These are phyloP conservation scores for Alternaria metachromatica DNA, from an alignment of 2,329 filamentous ascomycete genomes.

Conservation along the genomic window DNA sequence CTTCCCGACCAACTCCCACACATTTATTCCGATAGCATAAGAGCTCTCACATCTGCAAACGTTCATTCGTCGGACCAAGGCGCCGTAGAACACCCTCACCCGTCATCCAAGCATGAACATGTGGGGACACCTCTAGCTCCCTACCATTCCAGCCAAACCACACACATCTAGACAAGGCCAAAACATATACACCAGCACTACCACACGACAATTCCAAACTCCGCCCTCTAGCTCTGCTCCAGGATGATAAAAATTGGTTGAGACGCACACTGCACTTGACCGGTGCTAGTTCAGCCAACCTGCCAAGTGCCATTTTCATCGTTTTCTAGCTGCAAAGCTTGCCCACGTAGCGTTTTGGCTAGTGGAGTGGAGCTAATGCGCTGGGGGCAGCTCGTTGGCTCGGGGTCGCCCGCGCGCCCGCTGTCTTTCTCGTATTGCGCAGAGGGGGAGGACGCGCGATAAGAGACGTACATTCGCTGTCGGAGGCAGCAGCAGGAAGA, in stretches of 20 bases:
- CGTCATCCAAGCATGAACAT: neutral
- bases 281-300: neutral
- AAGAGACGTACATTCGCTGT: neutral
- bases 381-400: neutral
- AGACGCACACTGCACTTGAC: neutral
- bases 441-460: neutral
- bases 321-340: neutral
- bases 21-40: neutral
- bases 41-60: neutral
- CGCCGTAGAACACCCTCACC: neutral
- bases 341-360: neutral
- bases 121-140: neutral
- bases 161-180: neutral
- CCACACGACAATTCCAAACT: neutral
- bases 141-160: neutral
- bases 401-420: neutral
- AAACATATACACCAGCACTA: neutral
- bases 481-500: neutral
- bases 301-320: neutral
- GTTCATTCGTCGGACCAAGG: neutral
- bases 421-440: constrained; percentile 1
- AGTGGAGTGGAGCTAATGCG: neutral
- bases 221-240: neutral
- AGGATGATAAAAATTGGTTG: neutral
- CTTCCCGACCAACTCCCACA: neutral